Base-by-base conservation (phyloP, 2,329 filamentous ascomycete genomes). In the Cucurbitaria berberidis region DNA sequence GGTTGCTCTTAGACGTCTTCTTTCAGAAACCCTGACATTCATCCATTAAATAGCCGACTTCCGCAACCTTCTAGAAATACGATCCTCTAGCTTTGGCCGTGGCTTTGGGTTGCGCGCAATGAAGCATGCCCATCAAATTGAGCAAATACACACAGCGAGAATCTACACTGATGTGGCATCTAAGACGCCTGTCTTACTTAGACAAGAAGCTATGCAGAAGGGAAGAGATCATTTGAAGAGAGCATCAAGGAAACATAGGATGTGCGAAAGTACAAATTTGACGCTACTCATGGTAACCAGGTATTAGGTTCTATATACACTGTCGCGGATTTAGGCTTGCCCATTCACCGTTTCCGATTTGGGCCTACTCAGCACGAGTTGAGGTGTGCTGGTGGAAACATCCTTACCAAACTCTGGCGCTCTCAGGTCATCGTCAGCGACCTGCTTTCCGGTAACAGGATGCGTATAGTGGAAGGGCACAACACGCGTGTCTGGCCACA, bases 401-500 rank as follows among this genome's bases (percentile, higher is more conserved):
- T 77, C 76, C 40, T 76, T 60, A 1, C 80, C 80, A 59, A 67
- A 82, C 44, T 69, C 63, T 4, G 81, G 81, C 21, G 81, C 80
- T 53, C 78, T 76, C 63, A 82, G 64, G 59, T 82, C 80, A 43
- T 81, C 79, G n/a, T 75, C 75, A 6, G 64, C 67, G 3, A 80
- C 74, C 55, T 64, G 68, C 62, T 77, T 70, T 5, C 81, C 80
- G 9, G 81, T 83, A 13, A 82, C 73, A 0, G 81, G 81, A 62
- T 83, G 81, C 8, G 71, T 73, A 57, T 83, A 83, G 59, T 83
- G 81, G 68, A 83, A 83, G 0, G 81, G 81, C 29, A 83, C 75
- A 3, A 83, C 81, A 34, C 81, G 76, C 5, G 80, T 82, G 60
- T 84, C 82, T 0, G 82, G 82, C 82, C 82, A 84, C 55, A 84